Evolutionary conservation across 2,329 filamentous ascomycete genomes (phyloP).

Genomic region (Scedosporium minutisporum): DNA sequence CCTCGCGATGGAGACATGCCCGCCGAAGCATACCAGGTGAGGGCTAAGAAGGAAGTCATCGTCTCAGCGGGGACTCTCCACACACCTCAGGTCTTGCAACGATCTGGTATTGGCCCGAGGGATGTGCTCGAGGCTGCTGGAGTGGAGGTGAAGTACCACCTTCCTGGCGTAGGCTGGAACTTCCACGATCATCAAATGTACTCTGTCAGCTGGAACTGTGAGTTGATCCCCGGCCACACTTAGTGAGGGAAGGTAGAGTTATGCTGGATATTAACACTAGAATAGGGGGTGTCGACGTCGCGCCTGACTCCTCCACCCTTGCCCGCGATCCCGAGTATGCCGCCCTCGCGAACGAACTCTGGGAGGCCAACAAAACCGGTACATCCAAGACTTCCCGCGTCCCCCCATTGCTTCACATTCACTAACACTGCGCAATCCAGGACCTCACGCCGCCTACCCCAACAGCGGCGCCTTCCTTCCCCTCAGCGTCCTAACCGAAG

Average conservation of each 20-base stretch:
- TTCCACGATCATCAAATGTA: constrained; percentile 37
- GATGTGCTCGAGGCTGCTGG: constrained; percentile 24
- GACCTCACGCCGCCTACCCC: constrained; percentile 11
- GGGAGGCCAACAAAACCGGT: constrained; percentile 11
- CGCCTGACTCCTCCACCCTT: constrained; percentile 13
- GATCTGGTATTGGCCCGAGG: constrained; percentile 30
- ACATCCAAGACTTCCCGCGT: not conserved
- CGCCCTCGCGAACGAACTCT: constrained; percentile 13
- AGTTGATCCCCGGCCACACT: constrained; percentile 1
- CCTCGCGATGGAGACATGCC: constrained; percentile 10
- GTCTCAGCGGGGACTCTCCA: constrained; percentile 31
- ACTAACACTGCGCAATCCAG: not conserved
- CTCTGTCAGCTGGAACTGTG: constrained; percentile 12
- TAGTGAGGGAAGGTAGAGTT: not conserved
- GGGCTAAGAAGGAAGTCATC: constrained; percentile 27
- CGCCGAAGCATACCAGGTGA: constrained; percentile 3
- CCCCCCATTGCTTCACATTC: not conserved
- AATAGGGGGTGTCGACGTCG: constrained; percentile 7
- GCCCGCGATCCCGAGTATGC: constrained; percentile 10
- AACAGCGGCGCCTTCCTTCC: constrained; percentile 13
- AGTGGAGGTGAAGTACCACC: constrained; percentile 42
- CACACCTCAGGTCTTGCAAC: constrained; percentile 31
- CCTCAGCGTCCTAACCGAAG: constrained; percentile 13
- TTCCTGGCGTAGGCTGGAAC: constrained; percentile 53
- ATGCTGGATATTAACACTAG: not conserved